Evolutionary conservation across 441 rosid species (phyloP).

Genomic region (Populus hybrid): DNA sequence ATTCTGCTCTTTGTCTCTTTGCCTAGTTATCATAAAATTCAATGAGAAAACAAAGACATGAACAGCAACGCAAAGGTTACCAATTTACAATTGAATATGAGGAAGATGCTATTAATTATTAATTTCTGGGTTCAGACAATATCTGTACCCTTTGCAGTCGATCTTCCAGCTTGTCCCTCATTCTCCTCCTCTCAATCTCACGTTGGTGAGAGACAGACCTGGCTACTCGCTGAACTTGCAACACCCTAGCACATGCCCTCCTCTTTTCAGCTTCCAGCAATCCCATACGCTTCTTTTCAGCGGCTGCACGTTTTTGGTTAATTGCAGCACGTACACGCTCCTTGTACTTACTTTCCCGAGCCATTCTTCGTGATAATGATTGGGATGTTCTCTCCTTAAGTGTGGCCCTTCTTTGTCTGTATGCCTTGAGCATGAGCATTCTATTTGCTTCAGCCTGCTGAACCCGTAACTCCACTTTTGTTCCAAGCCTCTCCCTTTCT

Average conservation of each 20-base stretch:
- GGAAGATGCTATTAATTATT: neutral
- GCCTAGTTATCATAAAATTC: conserved; percentile 48
- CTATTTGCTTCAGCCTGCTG: conserved; percentile 92
- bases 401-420: conserved; percentile 68
- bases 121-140: neutral
- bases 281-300: conserved; percentile 87
- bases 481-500: conserved; percentile 84
- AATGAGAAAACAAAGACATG: neutral
- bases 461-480: conserved; percentile 74
- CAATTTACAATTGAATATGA: neutral
- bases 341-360: conserved; percentile 84
- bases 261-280: conserved; percentile 87
- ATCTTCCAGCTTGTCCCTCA: conserved; percentile 81
- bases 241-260: conserved; percentile 75
- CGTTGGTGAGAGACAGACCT: conserved; percentile 72
- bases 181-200: conserved; percentile 83
- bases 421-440: conserved; percentile 77
- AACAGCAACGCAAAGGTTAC: neutral
- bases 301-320: conserved; percentile 86
- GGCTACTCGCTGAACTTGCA: conserved; percentile 71
- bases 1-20: conserved; percentile 83
- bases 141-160: conserved; percentile 73
- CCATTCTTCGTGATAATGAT: conserved; percentile 72
- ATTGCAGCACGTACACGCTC: conserved; percentile 78
- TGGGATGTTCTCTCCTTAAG: conserved; percentile 82